Evolutionary conservation across 2,329 filamentous ascomycete genomes (phyloP), one percentile per base, ranked within the genome.

Genomic region (Gnomoniopsis smithogilvyi): DNA sequence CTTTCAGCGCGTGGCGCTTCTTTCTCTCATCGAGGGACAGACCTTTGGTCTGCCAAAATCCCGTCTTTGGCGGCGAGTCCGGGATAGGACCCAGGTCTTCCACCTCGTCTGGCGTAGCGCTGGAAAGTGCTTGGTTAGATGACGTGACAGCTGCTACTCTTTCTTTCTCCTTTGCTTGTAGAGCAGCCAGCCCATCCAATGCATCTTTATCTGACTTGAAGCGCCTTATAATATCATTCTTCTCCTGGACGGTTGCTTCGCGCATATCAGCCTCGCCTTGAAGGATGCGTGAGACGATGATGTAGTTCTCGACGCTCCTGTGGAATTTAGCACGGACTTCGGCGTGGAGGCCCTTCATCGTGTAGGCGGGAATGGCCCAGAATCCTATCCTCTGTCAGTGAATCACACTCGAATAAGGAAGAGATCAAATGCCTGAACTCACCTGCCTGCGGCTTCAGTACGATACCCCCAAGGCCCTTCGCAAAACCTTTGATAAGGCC

Each of bases 381-480:
- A 90, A 71, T 6, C 81, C 86, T 80, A 60, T 26, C 43, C 48
- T 12, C 4, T 17, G 58, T 62, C 36, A 63, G 41, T 43, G 34
- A 45, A 11, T 34, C 41, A 15, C 33, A 30, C 21, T 54, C 7
- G 11, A 19, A 17, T 17, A 17, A 14, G 22, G 24, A 22, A 22
- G 7, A 15, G 49, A 54, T 41, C 14, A 60, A n/a, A 48, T 17
- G 24, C 15, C 30, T 47, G 19, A 56, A 73, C 81, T 73, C 72
- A 86, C 86, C 91, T 60, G 90, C 91, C 58, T 87, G 84, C n/a
- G 92, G 90, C 69, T 96, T 96, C 21, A 95, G 75, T 1, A 95
- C 79, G 2, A 96, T 71, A 0, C 93, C 93, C 4, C 91, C 91
- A 43, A 96, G 82, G 0, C 92, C 93, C 69, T 91, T 95, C 1